phyloP scores from a whole-genome alignment of 2,329 filamentous ascomycete genomes.

The Didymella keratinophila region DNA sequence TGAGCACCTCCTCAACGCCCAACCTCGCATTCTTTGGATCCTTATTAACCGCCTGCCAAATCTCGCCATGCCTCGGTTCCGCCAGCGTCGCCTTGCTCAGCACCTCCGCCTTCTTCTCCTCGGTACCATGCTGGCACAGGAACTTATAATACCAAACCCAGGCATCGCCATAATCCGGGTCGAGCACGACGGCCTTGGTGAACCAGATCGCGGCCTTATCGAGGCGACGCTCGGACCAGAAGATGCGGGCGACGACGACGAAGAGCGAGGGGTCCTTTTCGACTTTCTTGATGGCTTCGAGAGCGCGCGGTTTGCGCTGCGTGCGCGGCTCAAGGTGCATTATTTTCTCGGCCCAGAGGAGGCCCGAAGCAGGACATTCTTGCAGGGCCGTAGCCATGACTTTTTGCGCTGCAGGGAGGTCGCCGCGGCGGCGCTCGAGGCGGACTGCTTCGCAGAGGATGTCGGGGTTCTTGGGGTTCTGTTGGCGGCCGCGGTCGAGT shows the following conservation, averaged over 20 bases:
- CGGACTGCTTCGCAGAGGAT: conserved; percentile 95
- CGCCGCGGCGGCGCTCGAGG: conserved; percentile 86
- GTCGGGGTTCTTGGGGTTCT: conserved; percentile 82
- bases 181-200: conserved; percentile 88
- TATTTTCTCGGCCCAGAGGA: conserved; percentile 94
- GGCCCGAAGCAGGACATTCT: conserved; percentile 84
- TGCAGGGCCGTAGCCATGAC: conserved; percentile 94
- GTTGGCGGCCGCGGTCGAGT: conserved; percentile 87
- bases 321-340: conserved; percentile 92
- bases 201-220: conserved; percentile 98
- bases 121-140: conserved; percentile 87
- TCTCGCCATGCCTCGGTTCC: conserved; percentile 91
- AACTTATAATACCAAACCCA: conserved; percentile 99
- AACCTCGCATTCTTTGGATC: conserved; percentile 81
- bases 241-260: conserved; percentile 90
- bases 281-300: conserved; percentile 96
- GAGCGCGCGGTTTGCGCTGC: conserved; percentile 86
- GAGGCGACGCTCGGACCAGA: conserved; percentile 90
- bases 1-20: conserved; percentile 80
- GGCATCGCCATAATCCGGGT: conserved; percentile 86
- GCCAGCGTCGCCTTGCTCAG: conserved; percentile 79
- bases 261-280: conserved; percentile 91
- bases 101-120: conserved; percentile 89
- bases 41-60: conserved; percentile 88
- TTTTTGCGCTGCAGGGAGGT: conserved; percentile 82